Percentiles rank a stretch among this genome's conserved stretches.
Conservation (phyloP, 768 basidiomycete genomes). For the Exsudoporus frostii region DNA sequence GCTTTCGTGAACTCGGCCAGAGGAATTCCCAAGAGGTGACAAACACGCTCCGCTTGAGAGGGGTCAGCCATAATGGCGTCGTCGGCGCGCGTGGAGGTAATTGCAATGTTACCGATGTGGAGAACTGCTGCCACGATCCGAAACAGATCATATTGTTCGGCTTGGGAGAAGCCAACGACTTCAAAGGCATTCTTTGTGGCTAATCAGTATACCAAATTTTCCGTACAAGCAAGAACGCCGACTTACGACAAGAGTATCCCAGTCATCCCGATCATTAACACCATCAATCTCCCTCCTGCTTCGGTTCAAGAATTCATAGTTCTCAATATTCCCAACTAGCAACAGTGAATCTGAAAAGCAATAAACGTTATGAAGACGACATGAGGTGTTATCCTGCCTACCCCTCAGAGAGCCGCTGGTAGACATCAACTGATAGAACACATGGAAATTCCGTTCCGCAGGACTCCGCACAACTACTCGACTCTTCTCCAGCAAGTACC, state of each 20-base stretch:
- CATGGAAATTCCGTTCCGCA: conserved; percentile 92
- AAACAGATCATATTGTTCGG: conserved; percentile 91
- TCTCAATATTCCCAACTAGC: conserved; percentile 66
- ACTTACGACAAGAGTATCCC: conserved; percentile 69
- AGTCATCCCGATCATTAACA: conserved; percentile 88
- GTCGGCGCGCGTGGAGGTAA: conserved; percentile 75
- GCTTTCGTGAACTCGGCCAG: conserved; percentile 85
- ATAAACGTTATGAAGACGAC: conserved; percentile 7
- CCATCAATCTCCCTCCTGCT: conserved; percentile 92
- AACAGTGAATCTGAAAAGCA: conserved; percentile 59
- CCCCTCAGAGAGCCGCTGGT: conserved; percentile 71
- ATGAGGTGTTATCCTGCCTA: conserved; percentile 29
- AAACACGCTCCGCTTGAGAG: conserved; percentile 84
- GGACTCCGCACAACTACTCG: conserved; percentile 85
- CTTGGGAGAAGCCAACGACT: conserved; percentile 79
- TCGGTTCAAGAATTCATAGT: conserved; percentile 91
- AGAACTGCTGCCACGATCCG: conserved; percentile 91
- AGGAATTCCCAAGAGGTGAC: conserved; percentile 87
- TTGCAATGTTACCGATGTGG: conserved; percentile 90
- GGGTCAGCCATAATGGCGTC: conserved; percentile 76
- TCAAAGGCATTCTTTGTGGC: conserved; percentile 68
- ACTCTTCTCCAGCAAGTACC: conserved; percentile 98
- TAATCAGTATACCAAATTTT: conserved; percentile 3
- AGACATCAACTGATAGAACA: conserved; percentile 92
- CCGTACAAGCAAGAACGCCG: background rate